Evolutionary conservation across 352 stramenopile genomes (phyloP).

Genomic region (Pythium grandisporangium): DNA sequence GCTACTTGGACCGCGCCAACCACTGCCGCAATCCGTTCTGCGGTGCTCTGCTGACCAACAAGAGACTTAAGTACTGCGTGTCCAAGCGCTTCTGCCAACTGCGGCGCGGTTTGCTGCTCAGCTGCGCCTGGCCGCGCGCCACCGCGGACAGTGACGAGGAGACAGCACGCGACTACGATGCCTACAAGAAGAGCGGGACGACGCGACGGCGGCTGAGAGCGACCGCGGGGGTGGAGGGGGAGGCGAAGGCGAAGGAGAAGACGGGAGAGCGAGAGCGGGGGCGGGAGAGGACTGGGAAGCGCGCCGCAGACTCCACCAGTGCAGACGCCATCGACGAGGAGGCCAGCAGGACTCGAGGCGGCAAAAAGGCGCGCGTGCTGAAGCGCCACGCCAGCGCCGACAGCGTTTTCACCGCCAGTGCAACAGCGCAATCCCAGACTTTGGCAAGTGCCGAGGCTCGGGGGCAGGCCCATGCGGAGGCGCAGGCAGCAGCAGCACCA

Average conservation of each 20-base stretch:
- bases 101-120: neutral
- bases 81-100: neutral
- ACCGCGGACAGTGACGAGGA: neutral
- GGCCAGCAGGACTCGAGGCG: conserved; percentile 1
- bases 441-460: too few relatives aligned
- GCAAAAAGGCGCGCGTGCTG: conserved; percentile 3
- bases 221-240: neutral
- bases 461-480: neutral
- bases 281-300: neutral
- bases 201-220: neutral
- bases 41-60: neutral
- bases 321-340: neutral
- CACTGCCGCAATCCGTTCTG: neutral
- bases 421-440: neutral
- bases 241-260: neutral
- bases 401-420: neutral
- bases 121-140: neutral
- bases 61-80: neutral
- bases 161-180: neutral
- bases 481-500: conserved; percentile 6
- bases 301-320: conserved; percentile 6
- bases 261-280: neutral
- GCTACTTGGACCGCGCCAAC: neutral
- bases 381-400: conserved; percentile 6
- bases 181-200: neutral